Conservation (phyloP, 1,284 basidiomycete species). For the Melampsora larici-populina region DNA sequence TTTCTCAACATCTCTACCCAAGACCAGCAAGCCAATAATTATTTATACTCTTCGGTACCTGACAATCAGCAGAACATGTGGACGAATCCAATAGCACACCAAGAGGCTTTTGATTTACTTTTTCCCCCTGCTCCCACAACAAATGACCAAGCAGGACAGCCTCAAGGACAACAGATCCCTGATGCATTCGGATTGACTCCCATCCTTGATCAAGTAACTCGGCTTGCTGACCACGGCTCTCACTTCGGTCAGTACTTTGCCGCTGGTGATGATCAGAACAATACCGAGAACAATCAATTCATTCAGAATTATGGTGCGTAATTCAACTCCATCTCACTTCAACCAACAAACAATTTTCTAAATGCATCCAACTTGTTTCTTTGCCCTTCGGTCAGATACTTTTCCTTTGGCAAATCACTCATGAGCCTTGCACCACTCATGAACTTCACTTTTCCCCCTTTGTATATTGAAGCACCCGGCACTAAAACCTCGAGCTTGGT, state of each 20-base stretch:
- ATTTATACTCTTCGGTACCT: neutral
- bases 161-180: neutral
- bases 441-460: too few relatives aligned
- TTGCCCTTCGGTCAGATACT: neutral
- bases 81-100: neutral
- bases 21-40: neutral
- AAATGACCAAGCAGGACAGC: neutral
- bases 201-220: slow-evolving; percentile 5
- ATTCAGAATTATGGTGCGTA: neutral
- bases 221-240: neutral
- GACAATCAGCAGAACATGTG: neutral
- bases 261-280: neutral
- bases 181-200: neutral
- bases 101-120: slow-evolving; percentile 1
- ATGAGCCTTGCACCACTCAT: neutral
- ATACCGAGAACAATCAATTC: neutral
- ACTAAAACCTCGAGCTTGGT: too few relatives aligned
- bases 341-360: neutral
- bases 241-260: neutral
- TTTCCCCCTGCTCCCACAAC: neutral
- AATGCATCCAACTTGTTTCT: neutral
- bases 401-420: neutral
- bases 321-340: too few relatives aligned
- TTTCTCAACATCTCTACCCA: neutral
- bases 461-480: too few relatives aligned